phyloP scores from a whole-genome alignment of 2,329 filamentous ascomycete species.

The Epichloe brachyelytri region DNA sequence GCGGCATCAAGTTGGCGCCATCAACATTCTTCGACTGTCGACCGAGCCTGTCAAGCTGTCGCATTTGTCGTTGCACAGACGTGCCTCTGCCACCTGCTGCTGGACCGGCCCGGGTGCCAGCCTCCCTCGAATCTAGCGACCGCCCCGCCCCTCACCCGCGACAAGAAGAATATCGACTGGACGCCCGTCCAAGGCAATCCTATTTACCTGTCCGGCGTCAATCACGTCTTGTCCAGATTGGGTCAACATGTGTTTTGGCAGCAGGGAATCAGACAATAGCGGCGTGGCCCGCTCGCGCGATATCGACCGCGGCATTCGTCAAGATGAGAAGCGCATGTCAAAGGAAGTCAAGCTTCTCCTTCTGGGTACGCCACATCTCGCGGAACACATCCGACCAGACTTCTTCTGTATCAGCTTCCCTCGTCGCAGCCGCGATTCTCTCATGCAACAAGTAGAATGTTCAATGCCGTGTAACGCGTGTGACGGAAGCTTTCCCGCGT shows the following conservation, averaged over 20 bases:
- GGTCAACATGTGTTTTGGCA: conserved; percentile 50
- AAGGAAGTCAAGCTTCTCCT: conserved; percentile 90
- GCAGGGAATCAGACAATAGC: conserved; percentile 33
- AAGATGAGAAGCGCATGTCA: conserved; percentile 75
- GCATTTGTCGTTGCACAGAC: background rate
- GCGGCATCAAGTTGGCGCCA: background rate
- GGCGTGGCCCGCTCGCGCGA: conserved; percentile 50
- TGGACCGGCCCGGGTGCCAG: background rate
- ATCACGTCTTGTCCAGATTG: background rate
- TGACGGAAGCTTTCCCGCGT: conserved; percentile 1
- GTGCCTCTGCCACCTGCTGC: background rate
- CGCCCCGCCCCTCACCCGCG: background rate
- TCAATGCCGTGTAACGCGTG: conserved; percentile 2
- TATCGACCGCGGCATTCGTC: conserved; percentile 74
- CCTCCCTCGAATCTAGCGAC: background rate
- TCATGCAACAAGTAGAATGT: background rate
- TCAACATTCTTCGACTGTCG: background rate
- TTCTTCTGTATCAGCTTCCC: background rate
- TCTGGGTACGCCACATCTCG: conserved; percentile 47
- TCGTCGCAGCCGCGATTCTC: background rate
- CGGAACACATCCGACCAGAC: background rate
- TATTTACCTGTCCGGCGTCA: background rate
- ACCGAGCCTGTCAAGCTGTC: background rate
- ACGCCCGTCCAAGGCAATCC: background rate
- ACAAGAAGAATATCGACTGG: background rate